Evolutionary conservation across 2,329 filamentous ascomycete species (phyloP).

Genomic region (Fusarium equiseti): DNA sequence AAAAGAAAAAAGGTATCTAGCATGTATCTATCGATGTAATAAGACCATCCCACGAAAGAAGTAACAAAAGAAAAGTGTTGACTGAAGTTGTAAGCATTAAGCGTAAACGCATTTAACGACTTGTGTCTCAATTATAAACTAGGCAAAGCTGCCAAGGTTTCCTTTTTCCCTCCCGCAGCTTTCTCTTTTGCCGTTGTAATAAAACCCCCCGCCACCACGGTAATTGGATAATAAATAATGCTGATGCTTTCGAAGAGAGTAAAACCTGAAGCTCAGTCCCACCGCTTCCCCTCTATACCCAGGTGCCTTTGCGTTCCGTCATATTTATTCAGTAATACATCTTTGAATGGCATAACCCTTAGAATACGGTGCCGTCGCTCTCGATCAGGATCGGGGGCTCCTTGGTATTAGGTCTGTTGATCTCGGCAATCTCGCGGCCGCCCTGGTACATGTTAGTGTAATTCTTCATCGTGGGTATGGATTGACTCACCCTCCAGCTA

Average conservation of each 20-base stretch:
- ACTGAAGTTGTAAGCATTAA: conserved; percentile 7
- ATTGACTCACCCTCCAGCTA: conserved; percentile 87
- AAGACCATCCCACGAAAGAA: conserved; percentile 19
- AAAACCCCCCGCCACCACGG: conserved; percentile 6
- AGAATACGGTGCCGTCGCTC: conserved; percentile 97
- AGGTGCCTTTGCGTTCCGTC: conserved; percentile 35
- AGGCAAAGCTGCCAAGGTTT: conserved; percentile 35
- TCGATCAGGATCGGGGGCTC: conserved; percentile 96
- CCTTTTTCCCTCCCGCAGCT: conserved; percentile 35
- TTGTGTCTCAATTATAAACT: conserved; percentile 43
- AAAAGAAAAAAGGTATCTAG: conserved; percentile 18
- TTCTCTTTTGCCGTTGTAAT: conserved; percentile 26
- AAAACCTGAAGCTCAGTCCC: conserved; percentile 27
- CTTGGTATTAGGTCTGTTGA: conserved; percentile 94
- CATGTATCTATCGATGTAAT: conserved; percentile 36
- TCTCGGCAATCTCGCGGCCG: conserved; percentile 94
- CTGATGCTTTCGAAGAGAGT: conserved; percentile 38
- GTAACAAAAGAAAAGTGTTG: neutral
- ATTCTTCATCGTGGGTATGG: neutral
- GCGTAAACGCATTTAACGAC: conserved; percentile 33
- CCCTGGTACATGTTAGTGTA: conserved; percentile 65
- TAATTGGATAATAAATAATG: conserved; percentile 41
- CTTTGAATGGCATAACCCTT: conserved; percentile 48
- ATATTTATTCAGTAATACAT: conserved; percentile 42
- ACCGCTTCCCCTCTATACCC: conserved; percentile 35